These are phyloP conservation scores for Fusarium heterosporum DNA, from an alignment of 2,329 filamentous ascomycete species.

Conservation along the genomic window DNA sequence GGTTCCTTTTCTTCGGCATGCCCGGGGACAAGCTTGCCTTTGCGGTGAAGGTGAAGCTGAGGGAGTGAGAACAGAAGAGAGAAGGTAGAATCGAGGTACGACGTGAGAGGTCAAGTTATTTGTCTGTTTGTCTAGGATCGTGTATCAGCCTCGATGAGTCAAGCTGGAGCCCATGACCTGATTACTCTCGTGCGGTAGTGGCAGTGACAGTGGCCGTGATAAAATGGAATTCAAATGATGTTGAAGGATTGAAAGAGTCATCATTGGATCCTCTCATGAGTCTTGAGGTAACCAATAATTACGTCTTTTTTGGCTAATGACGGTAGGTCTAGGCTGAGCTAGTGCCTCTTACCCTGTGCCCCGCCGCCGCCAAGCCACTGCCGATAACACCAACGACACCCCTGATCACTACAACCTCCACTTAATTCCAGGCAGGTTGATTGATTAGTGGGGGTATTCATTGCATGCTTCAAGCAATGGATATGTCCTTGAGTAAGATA, in stretches of 20 bases:
- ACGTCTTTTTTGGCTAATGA: slow-evolving; percentile 25
- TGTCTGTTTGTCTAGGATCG: slow-evolving; percentile 35
- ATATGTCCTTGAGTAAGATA: too few relatives aligned
- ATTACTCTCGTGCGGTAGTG: slow-evolving; percentile 1
- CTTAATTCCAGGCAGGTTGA: not conserved
- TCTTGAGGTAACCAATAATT: slow-evolving; percentile 27
- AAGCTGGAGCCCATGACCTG: slow-evolving; percentile 21
- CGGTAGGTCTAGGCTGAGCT: slow-evolving; percentile 8
- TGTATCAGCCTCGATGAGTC: slow-evolving; percentile 40
- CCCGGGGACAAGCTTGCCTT: slow-evolving; percentile 45
- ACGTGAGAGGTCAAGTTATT: slow-evolving; percentile 29
- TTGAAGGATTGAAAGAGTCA: slow-evolving; percentile 35
- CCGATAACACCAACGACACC: slow-evolving; percentile 25
- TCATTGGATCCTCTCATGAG: slow-evolving; percentile 24
- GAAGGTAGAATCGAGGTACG: slow-evolving; percentile 21
- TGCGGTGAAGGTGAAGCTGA: slow-evolving; percentile 23
- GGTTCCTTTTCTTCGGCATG: slow-evolving; percentile 75
- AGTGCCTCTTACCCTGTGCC: slow-evolving; percentile 10
- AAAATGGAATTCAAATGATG: slow-evolving; percentile 15
- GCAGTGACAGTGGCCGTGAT: slow-evolving; percentile 4
- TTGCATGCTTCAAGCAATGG: not conserved
- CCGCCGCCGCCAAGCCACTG: slow-evolving; percentile 32
- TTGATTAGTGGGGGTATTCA: not conserved
- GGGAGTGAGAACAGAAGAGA: slow-evolving; percentile 20
- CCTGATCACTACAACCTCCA: slow-evolving; percentile 4